Conservation (phyloP, 2,329 filamentous ascomycete genomes). For the Blastomyces gilchristii region DNA sequence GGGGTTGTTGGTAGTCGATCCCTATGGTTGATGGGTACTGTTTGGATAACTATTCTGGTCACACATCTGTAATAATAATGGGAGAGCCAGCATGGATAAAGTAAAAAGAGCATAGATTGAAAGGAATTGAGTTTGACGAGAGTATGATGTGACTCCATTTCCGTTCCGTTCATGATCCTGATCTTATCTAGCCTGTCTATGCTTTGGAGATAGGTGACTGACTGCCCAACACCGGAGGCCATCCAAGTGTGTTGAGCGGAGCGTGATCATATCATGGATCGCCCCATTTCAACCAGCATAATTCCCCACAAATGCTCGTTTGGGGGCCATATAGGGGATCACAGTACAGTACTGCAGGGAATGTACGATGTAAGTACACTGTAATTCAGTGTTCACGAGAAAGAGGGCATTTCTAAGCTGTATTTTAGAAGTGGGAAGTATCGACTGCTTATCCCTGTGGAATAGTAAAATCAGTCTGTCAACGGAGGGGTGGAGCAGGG, state of each 20-base stretch:
- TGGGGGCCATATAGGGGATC: not conserved
- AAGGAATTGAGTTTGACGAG: not conserved
- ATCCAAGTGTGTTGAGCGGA: slow-evolving; percentile 79
- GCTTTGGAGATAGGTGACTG: slow-evolving; percentile 37
- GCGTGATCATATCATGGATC: slow-evolving; percentile 19
- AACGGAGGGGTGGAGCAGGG: not conserved
- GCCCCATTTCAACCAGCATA: not conserved
- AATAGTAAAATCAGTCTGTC: not conserved
- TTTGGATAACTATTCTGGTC: not conserved
- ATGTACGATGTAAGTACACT: not conserved
- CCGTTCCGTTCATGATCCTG: not conserved
- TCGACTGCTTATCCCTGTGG: not conserved
- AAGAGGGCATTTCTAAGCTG: not conserved
- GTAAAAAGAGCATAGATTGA: not conserved
- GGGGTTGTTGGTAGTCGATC: not conserved
- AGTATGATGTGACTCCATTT: not conserved
- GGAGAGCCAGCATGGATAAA: not conserved
- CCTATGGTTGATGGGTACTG: not conserved
- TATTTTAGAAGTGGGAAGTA: not conserved
- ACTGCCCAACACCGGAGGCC: slow-evolving; percentile 58
- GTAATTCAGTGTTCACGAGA: not conserved
- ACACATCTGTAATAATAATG: not conserved
- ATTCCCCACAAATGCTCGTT: not conserved
- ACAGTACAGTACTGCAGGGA: no score
- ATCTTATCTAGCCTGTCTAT: not conserved